phyloP scores from a whole-genome alignment of 2,329 filamentous ascomycete genomes.

The Xylariaceae sp. region DNA sequence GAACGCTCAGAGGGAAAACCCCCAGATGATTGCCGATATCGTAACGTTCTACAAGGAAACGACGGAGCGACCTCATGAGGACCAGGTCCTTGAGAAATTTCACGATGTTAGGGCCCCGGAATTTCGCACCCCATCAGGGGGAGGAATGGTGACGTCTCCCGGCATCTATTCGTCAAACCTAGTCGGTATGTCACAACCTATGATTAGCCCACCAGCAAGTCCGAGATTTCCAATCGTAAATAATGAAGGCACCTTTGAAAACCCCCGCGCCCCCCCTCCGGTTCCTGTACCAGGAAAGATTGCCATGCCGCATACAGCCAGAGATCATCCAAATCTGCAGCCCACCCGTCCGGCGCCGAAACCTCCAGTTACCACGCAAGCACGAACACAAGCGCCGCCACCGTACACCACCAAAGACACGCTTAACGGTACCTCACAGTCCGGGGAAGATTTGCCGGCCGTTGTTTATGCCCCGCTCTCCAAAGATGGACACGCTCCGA shows the following conservation, averaged over 20 bases:
- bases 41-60: slow-evolving; percentile 97
- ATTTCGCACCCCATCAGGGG: slow-evolving; percentile 40
- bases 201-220: slow-evolving; percentile 74
- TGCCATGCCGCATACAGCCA: slow-evolving; percentile 38
- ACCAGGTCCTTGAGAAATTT: slow-evolving; percentile 93
- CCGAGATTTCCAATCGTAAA: slow-evolving; percentile 80
- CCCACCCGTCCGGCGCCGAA: slow-evolving; percentile 82
- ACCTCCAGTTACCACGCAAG: slow-evolving; percentile 63
- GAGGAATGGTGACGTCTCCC: slow-evolving; percentile 44
- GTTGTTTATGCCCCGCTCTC: slow-evolving; percentile 39
- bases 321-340: slow-evolving; percentile 56
- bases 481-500: slow-evolving; percentile 48
- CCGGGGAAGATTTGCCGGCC: slow-evolving; percentile 49
- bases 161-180: slow-evolving; percentile 51
- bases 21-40: slow-evolving; percentile 91
- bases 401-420: slow-evolving; percentile 55
- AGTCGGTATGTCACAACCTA: slow-evolving; percentile 49
- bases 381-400: slow-evolving; percentile 51
- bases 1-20: slow-evolving; percentile 91
- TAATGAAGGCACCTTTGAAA: slow-evolving; percentile 92
- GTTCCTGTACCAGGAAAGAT: slow-evolving; percentile 58
- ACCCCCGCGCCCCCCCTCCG: slow-evolving; percentile 86
- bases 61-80: slow-evolving; percentile 70
- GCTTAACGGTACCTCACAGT: slow-evolving; percentile 49
- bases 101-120: slow-evolving; percentile 69